Percentiles rank a stretch among this genome's conserved stretches.
phyloP scores from a whole-genome alignment of 1,139 yeast species.

The Suhomyces chickasaworum region DNA sequence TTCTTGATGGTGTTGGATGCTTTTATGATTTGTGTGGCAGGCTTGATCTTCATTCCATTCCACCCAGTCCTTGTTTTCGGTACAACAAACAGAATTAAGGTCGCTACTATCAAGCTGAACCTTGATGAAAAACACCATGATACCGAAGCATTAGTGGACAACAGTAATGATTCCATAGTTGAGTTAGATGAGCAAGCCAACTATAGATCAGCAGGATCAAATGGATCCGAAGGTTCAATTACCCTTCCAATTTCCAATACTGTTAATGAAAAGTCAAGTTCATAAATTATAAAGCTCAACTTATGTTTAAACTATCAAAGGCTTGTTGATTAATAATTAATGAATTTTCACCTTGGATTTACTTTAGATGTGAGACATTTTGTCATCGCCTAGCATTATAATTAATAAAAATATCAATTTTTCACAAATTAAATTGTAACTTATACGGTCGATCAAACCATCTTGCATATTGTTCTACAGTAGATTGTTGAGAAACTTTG shows the following conservation, averaged over 20 bases:
- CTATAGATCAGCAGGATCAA: background rate
- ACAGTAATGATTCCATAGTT: background rate
- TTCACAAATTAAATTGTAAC: too few species aligned
- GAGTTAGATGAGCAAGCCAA: background rate
- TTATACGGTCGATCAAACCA: too few species aligned
- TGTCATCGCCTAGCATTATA: too few species aligned
- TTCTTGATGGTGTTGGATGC: constrained; percentile 80
- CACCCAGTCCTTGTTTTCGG: constrained; percentile 70
- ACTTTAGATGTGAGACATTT: too few species aligned
- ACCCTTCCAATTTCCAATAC: background rate
- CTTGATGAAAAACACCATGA: constrained; percentile 24
- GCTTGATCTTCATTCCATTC: constrained; percentile 50
- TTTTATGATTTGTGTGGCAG: constrained; percentile 57
- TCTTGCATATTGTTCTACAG: too few species aligned
- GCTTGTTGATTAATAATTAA: too few species aligned
- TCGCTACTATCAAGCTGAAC: constrained; percentile 39
- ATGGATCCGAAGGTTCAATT: background rate
- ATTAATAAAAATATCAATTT: too few species aligned
- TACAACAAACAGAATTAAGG: constrained; percentile 32
- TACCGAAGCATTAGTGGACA: constrained; percentile 3
- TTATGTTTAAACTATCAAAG: too few species aligned
- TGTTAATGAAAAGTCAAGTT: background rate
- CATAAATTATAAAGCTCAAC: background rate
- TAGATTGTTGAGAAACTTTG: too few species aligned
- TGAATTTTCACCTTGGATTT: too few species aligned